These are phyloP conservation scores for Mycena indigotica DNA, from an alignment of 768 basidiomycete genomes.

Conservation along the genomic window DNA sequence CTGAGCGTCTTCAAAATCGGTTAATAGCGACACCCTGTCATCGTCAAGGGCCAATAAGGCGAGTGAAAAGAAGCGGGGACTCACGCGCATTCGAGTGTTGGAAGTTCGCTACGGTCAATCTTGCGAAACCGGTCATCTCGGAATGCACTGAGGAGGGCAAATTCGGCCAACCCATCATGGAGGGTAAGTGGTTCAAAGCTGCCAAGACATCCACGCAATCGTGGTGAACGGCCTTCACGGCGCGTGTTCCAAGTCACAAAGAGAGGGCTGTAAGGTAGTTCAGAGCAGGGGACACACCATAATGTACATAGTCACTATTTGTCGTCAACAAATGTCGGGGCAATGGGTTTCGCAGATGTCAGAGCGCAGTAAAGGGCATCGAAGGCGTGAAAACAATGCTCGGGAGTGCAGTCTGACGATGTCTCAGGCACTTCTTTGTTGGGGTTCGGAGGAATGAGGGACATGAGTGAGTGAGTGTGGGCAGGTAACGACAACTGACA, in stretches of 20 bases:
- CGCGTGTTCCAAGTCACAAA: conserved; percentile 96
- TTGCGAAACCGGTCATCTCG: conserved; percentile 83
- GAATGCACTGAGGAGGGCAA: conserved; percentile 90
- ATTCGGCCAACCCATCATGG: conserved; percentile 79
- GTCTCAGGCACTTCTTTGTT: conserved; percentile 39
- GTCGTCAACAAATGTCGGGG: conserved; percentile 67
- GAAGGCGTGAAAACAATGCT: conserved; percentile 83
- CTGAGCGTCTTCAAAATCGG: conserved; percentile 83
- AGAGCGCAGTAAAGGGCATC: conserved; percentile 81
- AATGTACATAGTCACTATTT: conserved; percentile 71
- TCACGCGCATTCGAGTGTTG: conserved; percentile 84
- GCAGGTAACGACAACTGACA: neutral
- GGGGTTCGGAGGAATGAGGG: conserved; percentile 57
- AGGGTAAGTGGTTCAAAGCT: conserved; percentile 81
- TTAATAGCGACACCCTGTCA: conserved; percentile 84
- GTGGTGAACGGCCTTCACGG: conserved; percentile 58
- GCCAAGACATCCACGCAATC: conserved; percentile 92
- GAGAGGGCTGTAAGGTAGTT: conserved; percentile 60
- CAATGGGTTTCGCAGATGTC: conserved; percentile 53
- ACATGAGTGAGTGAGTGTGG: conserved; percentile 41
- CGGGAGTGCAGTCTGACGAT: conserved; percentile 57
- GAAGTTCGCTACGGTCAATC: conserved; percentile 77
- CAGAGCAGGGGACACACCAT: neutral
- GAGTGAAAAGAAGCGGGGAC: conserved; percentile 32
- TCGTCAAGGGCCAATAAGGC: conserved; percentile 9